These are phyloP conservation scores for Bonia amplexicaulis DNA, from an alignment of 176 grass and related monocot species.

Conservation along the genomic window DNA sequence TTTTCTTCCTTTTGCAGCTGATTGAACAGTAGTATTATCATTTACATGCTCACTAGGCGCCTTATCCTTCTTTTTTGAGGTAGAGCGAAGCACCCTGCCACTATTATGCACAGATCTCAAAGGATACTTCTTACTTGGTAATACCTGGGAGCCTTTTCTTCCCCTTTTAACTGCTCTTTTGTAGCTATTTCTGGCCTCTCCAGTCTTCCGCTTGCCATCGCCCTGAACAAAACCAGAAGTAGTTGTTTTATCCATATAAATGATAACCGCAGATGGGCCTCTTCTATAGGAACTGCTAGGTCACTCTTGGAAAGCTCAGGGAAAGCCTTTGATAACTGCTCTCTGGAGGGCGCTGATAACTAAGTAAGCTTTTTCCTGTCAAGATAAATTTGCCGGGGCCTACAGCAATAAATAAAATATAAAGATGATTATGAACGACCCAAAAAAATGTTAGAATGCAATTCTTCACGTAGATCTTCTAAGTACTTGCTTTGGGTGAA, in stretches of 20 bases:
- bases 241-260: constrained; percentile 15
- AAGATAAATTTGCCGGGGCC: constrained; percentile 8
- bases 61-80: constrained; percentile 39
- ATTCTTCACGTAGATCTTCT: not conserved
- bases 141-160: constrained; percentile 35
- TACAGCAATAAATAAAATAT: constrained; percentile 26
- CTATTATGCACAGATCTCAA: constrained; percentile 56
- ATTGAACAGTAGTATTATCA: constrained; percentile 13
- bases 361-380: not conserved
- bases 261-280: constrained; percentile 8
- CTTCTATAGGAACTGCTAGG: not conserved
- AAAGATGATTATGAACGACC: not conserved
- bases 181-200: not conserved
- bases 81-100: constrained; percentile 57
- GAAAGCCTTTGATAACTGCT: not conserved
- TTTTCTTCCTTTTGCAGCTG: constrained; percentile 20
- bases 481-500: constrained; percentile 14
- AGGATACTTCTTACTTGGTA: constrained; percentile 42
- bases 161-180: constrained; percentile 11
- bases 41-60: constrained; percentile 23
- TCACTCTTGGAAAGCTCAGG: not conserved
- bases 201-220: not conserved
- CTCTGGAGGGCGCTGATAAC: not conserved
- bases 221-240: constrained; percentile 4
- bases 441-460: not conserved